Evolutionary conservation across 495 filamentous ascomycete genomes (phyloP).

Genomic region (Talaromyces stipitatus): DNA sequence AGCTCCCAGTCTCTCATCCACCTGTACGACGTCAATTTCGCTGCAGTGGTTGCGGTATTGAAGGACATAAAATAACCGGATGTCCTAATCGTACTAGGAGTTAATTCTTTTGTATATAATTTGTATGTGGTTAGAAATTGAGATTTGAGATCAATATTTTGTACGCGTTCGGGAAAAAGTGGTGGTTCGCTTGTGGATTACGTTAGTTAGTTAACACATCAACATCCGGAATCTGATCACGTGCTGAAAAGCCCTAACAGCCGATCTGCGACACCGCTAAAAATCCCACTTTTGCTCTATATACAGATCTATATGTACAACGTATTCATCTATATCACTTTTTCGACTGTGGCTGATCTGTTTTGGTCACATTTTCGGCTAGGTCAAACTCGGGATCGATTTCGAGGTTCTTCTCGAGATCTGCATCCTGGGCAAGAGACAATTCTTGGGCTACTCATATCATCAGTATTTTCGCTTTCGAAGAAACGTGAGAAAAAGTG

Average conservation of each 20-base stretch:
- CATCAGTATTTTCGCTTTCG: background rate
- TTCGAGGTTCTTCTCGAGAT: slow-evolving; percentile 19
- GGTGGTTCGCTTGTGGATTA: too few species aligned
- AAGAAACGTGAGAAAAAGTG: background rate
- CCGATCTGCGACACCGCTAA: background rate
- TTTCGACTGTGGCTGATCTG: background rate
- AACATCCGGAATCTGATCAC: background rate
- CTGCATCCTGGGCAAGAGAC: slow-evolving; percentile 28
- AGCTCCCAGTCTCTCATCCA: too few species aligned
- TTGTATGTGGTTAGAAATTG: too few species aligned
- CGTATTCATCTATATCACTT: too few species aligned
- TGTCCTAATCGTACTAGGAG: too few species aligned
- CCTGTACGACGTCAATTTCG: too few species aligned
- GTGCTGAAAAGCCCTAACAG: background rate
- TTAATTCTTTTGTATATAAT: too few species aligned
- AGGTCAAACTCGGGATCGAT: slow-evolving; percentile 7
- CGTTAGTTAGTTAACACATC: too few species aligned
- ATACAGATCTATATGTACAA: background rate
- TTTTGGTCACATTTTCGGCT: background rate
- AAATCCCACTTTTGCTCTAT: background rate
- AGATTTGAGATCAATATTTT: too few species aligned
- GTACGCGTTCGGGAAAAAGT: too few species aligned
- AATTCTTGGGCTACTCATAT: slow-evolving; percentile 34
- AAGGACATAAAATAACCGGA: too few species aligned
- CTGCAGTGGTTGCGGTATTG: too few species aligned